phyloP scores from a whole-genome alignment of 2,329 filamentous ascomycete genomes.

The Fusarium sp. region DNA sequence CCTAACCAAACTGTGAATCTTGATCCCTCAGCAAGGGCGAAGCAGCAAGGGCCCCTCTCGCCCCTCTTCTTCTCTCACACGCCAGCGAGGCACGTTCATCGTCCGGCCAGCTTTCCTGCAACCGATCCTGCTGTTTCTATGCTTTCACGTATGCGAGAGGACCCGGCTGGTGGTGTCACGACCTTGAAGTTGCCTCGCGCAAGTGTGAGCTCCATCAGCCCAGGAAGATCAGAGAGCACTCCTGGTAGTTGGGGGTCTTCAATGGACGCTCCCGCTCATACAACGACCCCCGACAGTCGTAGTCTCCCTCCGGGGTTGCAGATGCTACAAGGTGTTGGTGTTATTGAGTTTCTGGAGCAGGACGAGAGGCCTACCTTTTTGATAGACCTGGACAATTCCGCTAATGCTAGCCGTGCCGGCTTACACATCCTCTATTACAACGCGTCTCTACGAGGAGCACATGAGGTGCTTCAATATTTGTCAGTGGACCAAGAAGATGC shows the following conservation, averaged over 20 bases:
- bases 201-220: conserved; percentile 59
- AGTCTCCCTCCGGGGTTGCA: conserved; percentile 60
- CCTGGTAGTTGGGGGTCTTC: conserved; percentile 63
- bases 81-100: conserved; percentile 47
- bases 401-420: conserved; percentile 62
- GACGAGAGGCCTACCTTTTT: conserved; percentile 82
- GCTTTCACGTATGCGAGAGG: conserved; percentile 57
- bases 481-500: conserved; percentile 57
- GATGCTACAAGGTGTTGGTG: conserved; percentile 70
- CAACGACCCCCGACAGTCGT: conserved; percentile 62
- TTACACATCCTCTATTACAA: conserved; percentile 76
- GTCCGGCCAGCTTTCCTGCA: conserved; percentile 51
- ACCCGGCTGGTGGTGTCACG: conserved; percentile 56
- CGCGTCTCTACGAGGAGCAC: conserved; percentile 67
- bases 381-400: conserved; percentile 70
- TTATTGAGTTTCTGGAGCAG: conserved; percentile 78
- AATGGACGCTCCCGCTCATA: conserved; percentile 61
- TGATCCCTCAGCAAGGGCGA: conserved; percentile 39
- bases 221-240: conserved; percentile 59
- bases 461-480: conserved; percentile 65
- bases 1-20: conserved; percentile 39
- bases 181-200: conserved; percentile 66
- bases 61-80: conserved; percentile 64
- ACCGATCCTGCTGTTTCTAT: conserved; percentile 57
- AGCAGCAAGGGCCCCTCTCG: conserved; percentile 54